Base-by-base conservation (phyloP, 257 asterid species). In the Solanum virginianum region DNA sequence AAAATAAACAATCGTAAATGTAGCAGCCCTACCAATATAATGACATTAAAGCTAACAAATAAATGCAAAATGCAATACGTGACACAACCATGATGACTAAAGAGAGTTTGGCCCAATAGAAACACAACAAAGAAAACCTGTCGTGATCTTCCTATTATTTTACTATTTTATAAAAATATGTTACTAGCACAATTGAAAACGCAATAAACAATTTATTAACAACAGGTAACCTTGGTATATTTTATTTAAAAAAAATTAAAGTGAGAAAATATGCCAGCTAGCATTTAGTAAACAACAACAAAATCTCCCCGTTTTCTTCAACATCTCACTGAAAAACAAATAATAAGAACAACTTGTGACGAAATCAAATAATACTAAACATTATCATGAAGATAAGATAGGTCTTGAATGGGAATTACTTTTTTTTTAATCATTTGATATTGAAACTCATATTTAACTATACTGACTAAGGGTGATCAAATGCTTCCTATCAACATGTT, bases 1-100 rank as follows among this genome's bases (percentile, higher is more conserved):
- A 36, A 36, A 36, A 3, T 36, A 36, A 36, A 36, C 41, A 36
- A 36, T 36, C 41, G 41, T 36, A 74, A 74, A 22, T 22, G 81
- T 47, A 36, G 13, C 79, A 83, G n/a, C 84, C 87, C 90, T 62
- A 86, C 62, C 89, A 84, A 51, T 81, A 69, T 85, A 87, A 29
- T 56, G 70, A 56, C 74, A 81, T 49, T 80, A 54, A 54, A 70
- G 82, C 68, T 39, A 6, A 39, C 29, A 12, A 47, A n/a, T 41
- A 49, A 82, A 84, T 68, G 77, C 49, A 68, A 3, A 68, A 66
- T 66, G 8, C 13, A 3, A 29, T 66, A 16, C 47, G 74, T 66
- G 47, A 32, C 74, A 32, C 74, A 32, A 66, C 74, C 47, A 32
- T 26, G 45, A 65, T 18, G 18, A 56, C 24, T 2, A 56, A 5